Base-by-base conservation (phyloP, 148 eudicot genomes). In the Euryodendron excelsum region DNA sequence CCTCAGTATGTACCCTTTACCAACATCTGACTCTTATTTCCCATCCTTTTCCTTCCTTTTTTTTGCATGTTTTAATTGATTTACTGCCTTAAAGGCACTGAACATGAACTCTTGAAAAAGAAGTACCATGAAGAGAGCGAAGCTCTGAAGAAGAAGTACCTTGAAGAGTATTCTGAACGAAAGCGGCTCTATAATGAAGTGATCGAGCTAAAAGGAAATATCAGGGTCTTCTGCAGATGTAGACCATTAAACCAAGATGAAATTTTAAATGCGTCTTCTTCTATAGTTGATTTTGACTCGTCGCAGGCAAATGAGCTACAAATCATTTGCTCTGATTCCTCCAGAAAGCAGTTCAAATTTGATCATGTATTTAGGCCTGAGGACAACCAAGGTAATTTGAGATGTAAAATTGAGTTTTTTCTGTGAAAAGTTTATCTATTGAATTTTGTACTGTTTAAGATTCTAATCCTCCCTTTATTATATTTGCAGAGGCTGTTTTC, bases 161-260 rank as follows among this genome's bases (percentile, higher is more conserved):
- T 91, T 21, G 88, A 91, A 76, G 97, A 91, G 69, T 92, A 82
- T 65, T 75, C 84, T 48, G 93, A 91, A 73, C 87, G 98, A 77
- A 96, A 89, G 78, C 88, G 91, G 80, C 93, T 96, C 17, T 93
- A 93, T 84, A 96, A 96, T 83, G 93, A 96, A 90, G 93, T 91
- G 77, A 96, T 96, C 73, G 99, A 96, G 88, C 98, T 96, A 27
- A 96, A 93, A 84, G 98, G 99, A 44, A 96, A 96, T 80, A 96
- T 96, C 55, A 88, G 97, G 85, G 99, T 96, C 73, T 96, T 93
- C 67, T 93, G 99, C 77, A 87, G 98, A 81, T 93, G 98, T 80
- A 91, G 97, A 76, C 99, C 98, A 17, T 78, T 91, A 77, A 91
- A 84, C 79, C 85, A 85, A 81, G 92, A 85, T 55, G 99, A 96